phyloP scores from a whole-genome alignment of 495 filamentous ascomycete genomes.

The Penicillium atrosanguineum region DNA sequence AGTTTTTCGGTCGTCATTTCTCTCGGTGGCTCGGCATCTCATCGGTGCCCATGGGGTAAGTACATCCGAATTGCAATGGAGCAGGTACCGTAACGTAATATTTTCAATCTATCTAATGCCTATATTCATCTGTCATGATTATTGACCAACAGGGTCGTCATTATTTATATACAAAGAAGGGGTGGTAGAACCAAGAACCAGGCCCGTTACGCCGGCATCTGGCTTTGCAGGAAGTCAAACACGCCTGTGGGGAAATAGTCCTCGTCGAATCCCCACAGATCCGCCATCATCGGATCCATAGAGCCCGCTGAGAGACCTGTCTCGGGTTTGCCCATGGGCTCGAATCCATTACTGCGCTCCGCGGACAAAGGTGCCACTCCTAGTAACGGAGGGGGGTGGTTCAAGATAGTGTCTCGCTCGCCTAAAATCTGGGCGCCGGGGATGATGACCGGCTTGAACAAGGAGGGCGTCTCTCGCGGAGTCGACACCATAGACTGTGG shows the following conservation, averaged over 20 bases:
- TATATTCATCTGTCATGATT: slow-evolving; percentile 1
- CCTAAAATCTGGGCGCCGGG: slow-evolving; percentile 41
- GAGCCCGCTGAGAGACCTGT: slow-evolving; percentile 45
- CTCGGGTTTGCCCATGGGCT: slow-evolving; percentile 28
- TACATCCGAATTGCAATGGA: background rate
- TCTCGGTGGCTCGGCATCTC: slow-evolving; percentile 4
- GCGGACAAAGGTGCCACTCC: slow-evolving; percentile 46
- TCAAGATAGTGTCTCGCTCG: slow-evolving; percentile 41
- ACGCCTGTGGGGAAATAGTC: slow-evolving; percentile 50
- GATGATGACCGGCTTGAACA: slow-evolving; percentile 42
- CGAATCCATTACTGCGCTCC: slow-evolving; percentile 40
- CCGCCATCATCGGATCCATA: slow-evolving; percentile 47
- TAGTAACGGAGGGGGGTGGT: slow-evolving; percentile 39
- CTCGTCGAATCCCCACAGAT: slow-evolving; percentile 49
- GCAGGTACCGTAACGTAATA: background rate
- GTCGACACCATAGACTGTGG: slow-evolving; percentile 19
- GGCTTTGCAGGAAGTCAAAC: slow-evolving; percentile 49
- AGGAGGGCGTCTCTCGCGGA: slow-evolving; percentile 27
- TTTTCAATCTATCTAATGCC: background rate
- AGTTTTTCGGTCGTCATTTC: slow-evolving; percentile 18
- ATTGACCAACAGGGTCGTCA: slow-evolving; percentile 1
- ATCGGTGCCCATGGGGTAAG: slow-evolving; percentile 3
- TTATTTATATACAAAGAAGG: slow-evolving; percentile 11
- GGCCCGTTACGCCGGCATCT: slow-evolving; percentile 39
- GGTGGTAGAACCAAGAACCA: background rate